Evolutionary conservation across 306 rosid species (phyloP), one percentile per base, ranked within the genome.

Genomic region (Phaseolus lunatus): DNA sequence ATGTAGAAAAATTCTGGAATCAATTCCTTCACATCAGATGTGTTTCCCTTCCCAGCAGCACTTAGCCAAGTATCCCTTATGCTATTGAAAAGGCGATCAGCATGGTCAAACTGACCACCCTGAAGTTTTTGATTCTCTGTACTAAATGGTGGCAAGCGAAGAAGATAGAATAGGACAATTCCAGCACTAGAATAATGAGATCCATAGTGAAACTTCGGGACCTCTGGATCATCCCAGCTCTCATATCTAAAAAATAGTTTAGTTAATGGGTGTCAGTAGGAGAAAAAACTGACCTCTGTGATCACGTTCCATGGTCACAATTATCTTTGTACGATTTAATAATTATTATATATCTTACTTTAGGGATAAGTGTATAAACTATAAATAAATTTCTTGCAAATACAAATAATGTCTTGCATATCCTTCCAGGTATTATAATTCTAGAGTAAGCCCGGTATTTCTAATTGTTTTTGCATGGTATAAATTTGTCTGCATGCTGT

Each of bases 171-270:
- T 49, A 96, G 98, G 71, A 96, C 99, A 73, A 93, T 96, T 83
- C 99, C 99, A 86, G 99, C 99, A 91, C 99, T 96, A 75, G 99
- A 96, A 85, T 96, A 96, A 87, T 96, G 99, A 66, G 99, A 96
- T 72, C 99, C 99, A 65, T 96, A 96, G 79, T 96, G 98, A 84
- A 96, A 96, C 81, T 96, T 96, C 13, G 99, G 99, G 58, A 96
- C 92, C 90, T 96, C 99, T 1, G 99, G 99, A 81, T 96, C 99
- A 80, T 96, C 99, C 99, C 99, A 96, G 88, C 98, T 96, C 81
- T 93, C 98, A 4, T 91, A 91, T 81, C 99, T 96, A 80, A 65
- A 58, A 67, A 78, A 72, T 29, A 50, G 84, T 37, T 7, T 29
- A 59, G 73, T 12, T 14, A 19, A 45, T 54, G 57, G 50, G 18